phyloP scores from a whole-genome alignment of 1,284 basidiomycete genomes.

The Chondrostereum purpureum region DNA sequence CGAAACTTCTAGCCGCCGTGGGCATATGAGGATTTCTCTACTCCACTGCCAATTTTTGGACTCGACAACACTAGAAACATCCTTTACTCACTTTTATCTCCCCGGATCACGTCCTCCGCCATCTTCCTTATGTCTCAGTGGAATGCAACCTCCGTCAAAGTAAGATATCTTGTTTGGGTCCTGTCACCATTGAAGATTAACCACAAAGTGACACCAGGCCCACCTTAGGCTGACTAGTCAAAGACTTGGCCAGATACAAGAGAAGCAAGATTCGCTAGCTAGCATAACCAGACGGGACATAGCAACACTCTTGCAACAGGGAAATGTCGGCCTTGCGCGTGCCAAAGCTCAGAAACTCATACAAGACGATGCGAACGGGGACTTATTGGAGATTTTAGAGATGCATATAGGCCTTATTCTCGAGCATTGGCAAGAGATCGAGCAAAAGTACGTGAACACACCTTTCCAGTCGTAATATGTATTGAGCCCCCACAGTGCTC shows the following conservation, averaged over 20 bases:
- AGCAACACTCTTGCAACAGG: slow-evolving; percentile 54
- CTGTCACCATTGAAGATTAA: slow-evolving; percentile 15
- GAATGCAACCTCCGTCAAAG: slow-evolving; percentile 44
- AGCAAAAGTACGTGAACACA: slow-evolving; percentile 33
- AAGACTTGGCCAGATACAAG: slow-evolving; percentile 60
- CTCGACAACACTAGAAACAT: too few relatives aligned
- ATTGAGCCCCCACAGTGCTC: slow-evolving; percentile 21
- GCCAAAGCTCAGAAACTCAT: slow-evolving; percentile 63
- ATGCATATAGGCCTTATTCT: slow-evolving; percentile 58
- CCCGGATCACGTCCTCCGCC: too few relatives aligned
- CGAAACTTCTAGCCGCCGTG: too few relatives aligned
- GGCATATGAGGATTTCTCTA: too few relatives aligned
- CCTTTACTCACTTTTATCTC: too few relatives aligned
- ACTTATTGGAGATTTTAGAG: slow-evolving; percentile 58
- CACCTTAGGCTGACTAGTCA: slow-evolving; percentile 60
- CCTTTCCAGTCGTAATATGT: slow-evolving; percentile 4
- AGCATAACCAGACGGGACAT: slow-evolving; percentile 60
- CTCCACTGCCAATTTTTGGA: too few relatives aligned
- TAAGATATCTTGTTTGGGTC: slow-evolving; percentile 20
- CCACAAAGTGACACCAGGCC: slow-evolving; percentile 29
- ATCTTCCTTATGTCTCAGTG: slow-evolving; percentile 21
- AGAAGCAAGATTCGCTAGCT: slow-evolving; percentile 58
- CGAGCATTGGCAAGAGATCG: slow-evolving; percentile 51
- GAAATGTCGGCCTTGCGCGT: slow-evolving; percentile 54
- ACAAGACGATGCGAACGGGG: slow-evolving; percentile 53